phyloP scores from a whole-genome alignment of 2,329 filamentous ascomycete genomes.

The Leptographium procerum region DNA sequence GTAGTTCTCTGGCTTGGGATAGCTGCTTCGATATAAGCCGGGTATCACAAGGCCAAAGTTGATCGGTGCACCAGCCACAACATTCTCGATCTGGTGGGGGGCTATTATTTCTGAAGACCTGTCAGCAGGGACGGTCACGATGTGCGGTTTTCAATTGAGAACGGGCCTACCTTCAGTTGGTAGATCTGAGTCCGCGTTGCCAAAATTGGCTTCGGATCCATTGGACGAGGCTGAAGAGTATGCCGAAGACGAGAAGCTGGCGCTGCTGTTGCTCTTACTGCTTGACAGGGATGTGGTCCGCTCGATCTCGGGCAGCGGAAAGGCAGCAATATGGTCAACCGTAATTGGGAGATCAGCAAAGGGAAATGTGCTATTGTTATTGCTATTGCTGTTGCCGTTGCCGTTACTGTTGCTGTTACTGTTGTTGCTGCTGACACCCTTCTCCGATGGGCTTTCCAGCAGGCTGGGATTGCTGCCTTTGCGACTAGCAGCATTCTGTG shows the following conservation, averaged over 20 bases:
- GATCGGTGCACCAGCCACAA: slow-evolving; percentile 30
- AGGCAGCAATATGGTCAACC: not conserved
- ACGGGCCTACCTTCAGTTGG: slow-evolving; percentile 5
- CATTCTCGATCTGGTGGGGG: not conserved
- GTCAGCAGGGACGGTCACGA: not conserved
- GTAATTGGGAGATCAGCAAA: not conserved
- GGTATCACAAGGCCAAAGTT: slow-evolving; percentile 71
- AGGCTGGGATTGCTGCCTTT: not conserved
- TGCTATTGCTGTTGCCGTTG: not conserved
- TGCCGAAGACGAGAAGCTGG: slow-evolving; percentile 6
- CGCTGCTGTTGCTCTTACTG: slow-evolving; percentile 7
- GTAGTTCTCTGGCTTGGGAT: slow-evolving; percentile 61
- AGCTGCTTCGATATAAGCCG: slow-evolving; percentile 72
- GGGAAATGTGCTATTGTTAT: not conserved
- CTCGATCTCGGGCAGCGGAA: not conserved
- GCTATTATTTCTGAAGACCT: not conserved
- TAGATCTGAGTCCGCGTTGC: not conserved
- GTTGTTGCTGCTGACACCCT: not conserved
- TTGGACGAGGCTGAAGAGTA: slow-evolving; percentile 4
- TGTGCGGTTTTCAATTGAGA: not conserved
- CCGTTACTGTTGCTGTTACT: not conserved
- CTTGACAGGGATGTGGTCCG: not conserved
- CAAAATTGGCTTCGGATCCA: not conserved
- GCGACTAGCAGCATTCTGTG: not conserved
- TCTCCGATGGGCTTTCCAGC: not conserved